These are phyloP conservation scores for Iberis amara DNA, from an alignment of 441 rosid species.

Conservation along the genomic window DNA sequence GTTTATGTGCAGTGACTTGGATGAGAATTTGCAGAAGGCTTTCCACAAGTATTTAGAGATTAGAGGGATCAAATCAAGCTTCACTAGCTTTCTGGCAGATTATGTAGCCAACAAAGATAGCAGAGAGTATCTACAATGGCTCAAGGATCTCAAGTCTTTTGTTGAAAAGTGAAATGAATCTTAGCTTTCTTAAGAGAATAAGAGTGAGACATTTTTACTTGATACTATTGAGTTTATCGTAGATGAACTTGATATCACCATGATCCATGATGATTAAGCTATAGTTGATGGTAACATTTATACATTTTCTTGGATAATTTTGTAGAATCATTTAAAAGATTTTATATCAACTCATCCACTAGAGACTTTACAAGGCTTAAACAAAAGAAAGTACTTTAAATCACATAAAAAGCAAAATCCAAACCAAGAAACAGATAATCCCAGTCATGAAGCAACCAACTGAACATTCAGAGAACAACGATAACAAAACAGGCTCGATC, in stretches of 20 bases:
- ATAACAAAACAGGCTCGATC: conserved; percentile 1
- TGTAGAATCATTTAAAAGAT: too few species aligned
- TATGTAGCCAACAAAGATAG: conserved; percentile 55
- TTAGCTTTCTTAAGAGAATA: conserved; percentile 10
- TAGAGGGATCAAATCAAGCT: conserved; percentile 71
- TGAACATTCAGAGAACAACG: neutral
- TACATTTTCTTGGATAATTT: neutral
- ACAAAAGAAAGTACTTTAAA: too few species aligned
- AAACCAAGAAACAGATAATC: conserved; percentile 14
- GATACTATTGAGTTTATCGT: neutral
- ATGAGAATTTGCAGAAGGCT: conserved; percentile 73
- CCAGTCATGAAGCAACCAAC: conserved; percentile 17
- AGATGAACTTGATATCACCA: conserved; percentile 2
- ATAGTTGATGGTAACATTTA: neutral
- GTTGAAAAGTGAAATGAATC: conserved; percentile 34
- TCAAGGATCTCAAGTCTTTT: conserved; percentile 52
- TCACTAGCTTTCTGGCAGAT: conserved; percentile 46
- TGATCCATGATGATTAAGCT: neutral
- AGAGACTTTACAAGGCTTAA: conserved; percentile 21
- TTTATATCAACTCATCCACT: too few species aligned
- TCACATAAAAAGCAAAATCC: neutral
- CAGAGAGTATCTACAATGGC: conserved; percentile 60
- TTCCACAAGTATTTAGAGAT: conserved; percentile 64
- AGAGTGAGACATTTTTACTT: neutral
- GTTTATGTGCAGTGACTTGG: conserved; percentile 50